Base-by-base conservation (phyloP, 352 stramenopile species). In the Globisporangium acanthophoron region DNA sequence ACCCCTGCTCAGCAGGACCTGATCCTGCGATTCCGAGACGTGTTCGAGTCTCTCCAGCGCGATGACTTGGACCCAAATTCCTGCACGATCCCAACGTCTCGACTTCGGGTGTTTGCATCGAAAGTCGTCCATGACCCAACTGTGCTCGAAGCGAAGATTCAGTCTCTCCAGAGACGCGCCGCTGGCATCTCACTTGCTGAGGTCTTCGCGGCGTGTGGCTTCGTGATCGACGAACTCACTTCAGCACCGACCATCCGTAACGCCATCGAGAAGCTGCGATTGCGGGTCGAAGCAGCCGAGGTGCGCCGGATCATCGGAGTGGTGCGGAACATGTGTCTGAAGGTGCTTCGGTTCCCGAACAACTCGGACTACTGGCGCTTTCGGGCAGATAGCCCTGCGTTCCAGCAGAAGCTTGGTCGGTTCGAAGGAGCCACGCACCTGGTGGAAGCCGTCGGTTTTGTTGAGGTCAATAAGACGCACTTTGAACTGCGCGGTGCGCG, bases 351-450 rank as follows among this genome's bases (percentile, higher is more conserved):
- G 4, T 90, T 85, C 49, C 80, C 80, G 2, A 80, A 90, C 52
- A 87, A 90, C 31, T 65, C 76, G 2, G 78, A 87, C 33, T 90
- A 90, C 53, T 90, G 80, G 80, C 62, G 80, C 5, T 62, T 90
- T 39, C 80, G 80, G 31, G 67, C 66, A 0, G 75, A 88, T 49
- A 87, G 62, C 12, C 13, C 59, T 5, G 76, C 70, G 5, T 90
- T 90, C 41, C 66, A 88, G 16, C 67, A 74, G 29, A 88, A 90
- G 52, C 59, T 90, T 13, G 78, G 78, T 7, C 70, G 78, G 4
- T 85, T 87, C 53, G 73, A 87, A 27, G 80, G 80, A 3, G 80
- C 76, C 0, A 78, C 73, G 9, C 76, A 63, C 45, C 43, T 90
- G 1, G 35, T 90, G 16, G 73, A 88, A 56, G 71, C 78, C 0